These are phyloP conservation scores for Hamamelis virginiana DNA, from an alignment of 164 flowering plant genomes.

Conservation along the genomic window DNA sequence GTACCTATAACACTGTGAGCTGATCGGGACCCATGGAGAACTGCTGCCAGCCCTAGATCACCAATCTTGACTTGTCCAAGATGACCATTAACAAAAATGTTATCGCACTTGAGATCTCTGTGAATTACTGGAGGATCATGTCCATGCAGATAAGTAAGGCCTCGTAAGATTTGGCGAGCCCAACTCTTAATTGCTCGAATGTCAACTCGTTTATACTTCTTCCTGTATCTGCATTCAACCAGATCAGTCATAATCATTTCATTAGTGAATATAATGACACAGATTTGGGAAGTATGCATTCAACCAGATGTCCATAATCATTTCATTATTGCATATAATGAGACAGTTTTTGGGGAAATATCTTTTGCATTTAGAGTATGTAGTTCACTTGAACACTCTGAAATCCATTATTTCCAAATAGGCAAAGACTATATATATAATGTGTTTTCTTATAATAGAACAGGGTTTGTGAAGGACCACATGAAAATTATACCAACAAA, in stretches of 20 bases:
- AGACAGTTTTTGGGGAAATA: too few relatives aligned
- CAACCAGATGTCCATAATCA: too few relatives aligned
- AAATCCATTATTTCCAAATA: too few relatives aligned
- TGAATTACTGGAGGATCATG: conserved; percentile 50
- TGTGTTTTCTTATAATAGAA: too few relatives aligned
- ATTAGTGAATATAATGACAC: too few relatives aligned
- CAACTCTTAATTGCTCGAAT: conserved; percentile 44
- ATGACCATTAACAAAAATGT: conserved; percentile 53
- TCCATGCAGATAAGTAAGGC: conserved; percentile 44
- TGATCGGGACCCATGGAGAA: conserved; percentile 30
- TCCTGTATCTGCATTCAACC: conserved; percentile 31
- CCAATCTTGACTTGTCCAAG: conserved; percentile 57
- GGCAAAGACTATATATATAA: too few relatives aligned
- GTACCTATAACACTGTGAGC: conserved; percentile 50
- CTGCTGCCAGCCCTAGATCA: conserved; percentile 48
- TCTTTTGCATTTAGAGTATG: too few relatives aligned
- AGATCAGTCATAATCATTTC: neutral
- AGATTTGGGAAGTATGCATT: too few relatives aligned
- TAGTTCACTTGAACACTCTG: too few relatives aligned
- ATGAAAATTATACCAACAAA: too few relatives aligned
- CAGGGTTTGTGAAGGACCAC: too few relatives aligned
- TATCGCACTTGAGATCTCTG: conserved; percentile 54
- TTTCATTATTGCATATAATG: too few relatives aligned
- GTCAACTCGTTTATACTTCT: conserved; percentile 32
- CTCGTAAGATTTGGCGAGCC: conserved; percentile 42